Conservation (phyloP, 768 basidiomycete genomes). For the Leccinum obscurum region DNA sequence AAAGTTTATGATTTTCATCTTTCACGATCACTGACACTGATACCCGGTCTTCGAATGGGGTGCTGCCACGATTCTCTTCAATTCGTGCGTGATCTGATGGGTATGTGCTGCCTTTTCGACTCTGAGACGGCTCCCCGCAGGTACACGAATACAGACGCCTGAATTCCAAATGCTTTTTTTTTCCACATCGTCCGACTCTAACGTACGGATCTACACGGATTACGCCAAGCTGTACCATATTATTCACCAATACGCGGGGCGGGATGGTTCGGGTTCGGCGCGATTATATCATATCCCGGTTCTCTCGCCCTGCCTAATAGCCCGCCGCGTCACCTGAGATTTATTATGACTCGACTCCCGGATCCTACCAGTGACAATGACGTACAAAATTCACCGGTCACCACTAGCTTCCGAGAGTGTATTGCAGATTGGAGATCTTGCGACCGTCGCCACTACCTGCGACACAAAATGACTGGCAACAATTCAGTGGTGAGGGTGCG, state of each 20-base stretch:
- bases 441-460: neutral
- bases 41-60: neutral
- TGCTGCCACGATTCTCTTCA: neutral
- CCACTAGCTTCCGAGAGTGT: too few species aligned
- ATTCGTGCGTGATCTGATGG: neutral
- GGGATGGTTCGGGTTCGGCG: neutral
- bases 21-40: neutral
- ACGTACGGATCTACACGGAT: conserved; percentile 1
- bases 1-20: neutral
- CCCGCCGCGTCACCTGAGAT: neutral
- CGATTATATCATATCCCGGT: neutral
- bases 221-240: neutral
- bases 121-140: neutral
- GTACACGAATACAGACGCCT: neutral
- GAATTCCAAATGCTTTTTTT: neutral
- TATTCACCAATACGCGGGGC: neutral
- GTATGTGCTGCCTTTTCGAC: neutral
- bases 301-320: neutral
- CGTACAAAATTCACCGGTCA: conserved; percentile 1
- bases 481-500: neutral
- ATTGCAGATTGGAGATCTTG: neutral
- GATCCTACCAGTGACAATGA: conserved; percentile 15
- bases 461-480: neutral
- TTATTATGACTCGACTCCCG: conserved; percentile 3
- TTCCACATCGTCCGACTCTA: neutral